phyloP scores from a whole-genome alignment of 2,329 filamentous ascomycete genomes.

The Penicillium sp. region DNA sequence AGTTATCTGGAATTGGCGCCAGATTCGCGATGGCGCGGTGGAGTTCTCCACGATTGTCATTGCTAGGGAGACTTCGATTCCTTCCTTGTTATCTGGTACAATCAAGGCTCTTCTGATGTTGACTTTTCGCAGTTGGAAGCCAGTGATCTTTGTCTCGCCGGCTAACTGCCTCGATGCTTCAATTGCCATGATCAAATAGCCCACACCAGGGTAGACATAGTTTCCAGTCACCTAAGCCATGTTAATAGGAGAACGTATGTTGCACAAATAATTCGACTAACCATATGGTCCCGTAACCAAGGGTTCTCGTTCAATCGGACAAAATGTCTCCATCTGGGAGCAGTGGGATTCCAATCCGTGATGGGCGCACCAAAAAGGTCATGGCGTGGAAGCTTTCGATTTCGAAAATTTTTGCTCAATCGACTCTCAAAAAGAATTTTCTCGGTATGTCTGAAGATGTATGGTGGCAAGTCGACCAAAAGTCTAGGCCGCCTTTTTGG shows the following conservation, averaged over 20 bases:
- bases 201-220: constrained; percentile 30
- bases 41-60: constrained; percentile 24
- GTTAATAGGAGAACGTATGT: constrained; percentile 1
- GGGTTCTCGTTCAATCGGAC: constrained; percentile 32
- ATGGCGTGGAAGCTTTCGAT: constrained; percentile 29
- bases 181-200: constrained; percentile 32
- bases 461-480: constrained; percentile 29
- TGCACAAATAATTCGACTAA: constrained; percentile 5
- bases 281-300: constrained; percentile 33
- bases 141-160: constrained; percentile 9
- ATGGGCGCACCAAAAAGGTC: constrained; percentile 33
- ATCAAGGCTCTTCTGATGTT: constrained; percentile 31
- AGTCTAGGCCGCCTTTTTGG: constrained; percentile 10
- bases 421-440: constrained; percentile 28
- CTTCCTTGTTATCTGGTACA: constrained; percentile 32
- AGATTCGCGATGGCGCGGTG: constrained; percentile 20
- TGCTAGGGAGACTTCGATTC: constrained; percentile 31
- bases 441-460: constrained; percentile 31
- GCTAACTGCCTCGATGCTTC: constrained; percentile 30
- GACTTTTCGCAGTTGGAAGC: constrained; percentile 25
- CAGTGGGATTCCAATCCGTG: constrained; percentile 28
- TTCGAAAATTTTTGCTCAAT: constrained; percentile 28
- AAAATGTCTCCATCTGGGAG: constrained; percentile 32
- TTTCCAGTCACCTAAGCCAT: constrained; percentile 17
- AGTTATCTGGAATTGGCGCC: constrained; percentile 33